phyloP scores from a whole-genome alignment of 805 yeast genomes.

The Peterozyma toletana region DNA sequence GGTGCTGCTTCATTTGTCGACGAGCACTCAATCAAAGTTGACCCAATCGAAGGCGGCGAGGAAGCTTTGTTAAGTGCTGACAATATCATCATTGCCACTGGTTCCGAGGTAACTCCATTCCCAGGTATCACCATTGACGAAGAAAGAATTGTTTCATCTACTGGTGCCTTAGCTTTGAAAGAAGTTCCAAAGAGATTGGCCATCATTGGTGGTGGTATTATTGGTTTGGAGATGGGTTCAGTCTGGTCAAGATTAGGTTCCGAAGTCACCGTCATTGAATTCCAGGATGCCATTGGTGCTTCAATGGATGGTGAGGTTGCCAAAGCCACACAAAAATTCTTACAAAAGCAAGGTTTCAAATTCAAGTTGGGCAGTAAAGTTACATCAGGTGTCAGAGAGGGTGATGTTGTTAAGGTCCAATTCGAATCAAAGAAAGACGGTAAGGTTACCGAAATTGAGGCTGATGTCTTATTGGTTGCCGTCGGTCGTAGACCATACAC shows the following conservation, averaged over 20 bases:
- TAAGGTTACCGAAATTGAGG: constrained; percentile 68
- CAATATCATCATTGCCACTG: constrained; percentile 93
- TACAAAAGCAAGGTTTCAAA: constrained; percentile 91
- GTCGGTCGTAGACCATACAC: constrained; percentile 99
- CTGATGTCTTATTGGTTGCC: constrained; percentile 93
- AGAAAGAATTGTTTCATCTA: constrained; percentile 92
- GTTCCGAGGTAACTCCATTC: constrained; percentile 97
- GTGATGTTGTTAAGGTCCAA: constrained; percentile 80
- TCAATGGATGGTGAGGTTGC: constrained; percentile 98
- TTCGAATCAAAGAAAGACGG: constrained; percentile 88
- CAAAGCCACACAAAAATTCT: constrained; percentile 79
- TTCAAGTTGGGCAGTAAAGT: constrained; percentile 93
- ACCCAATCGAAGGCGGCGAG: constrained; percentile 81
- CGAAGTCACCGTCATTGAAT: constrained; percentile 92
- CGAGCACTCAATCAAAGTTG: constrained; percentile 71
- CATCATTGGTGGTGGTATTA: constrained; percentile 98
- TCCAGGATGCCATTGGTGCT: constrained; percentile 88
- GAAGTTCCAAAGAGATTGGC: constrained; percentile 90
- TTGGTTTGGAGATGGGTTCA: constrained; percentile 98
- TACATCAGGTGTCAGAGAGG: constrained; percentile 76
- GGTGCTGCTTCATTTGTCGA: constrained; percentile 86
- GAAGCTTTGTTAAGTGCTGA: constrained; percentile 70
- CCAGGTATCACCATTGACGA: constrained; percentile 97
- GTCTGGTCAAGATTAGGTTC: constrained; percentile 94
- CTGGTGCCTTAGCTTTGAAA: constrained; percentile 79